Evolutionary conservation across 768 basidiomycete genomes (phyloP), one percentile per base, ranked within the genome.

Genomic region (Mycena belliarum): DNA sequence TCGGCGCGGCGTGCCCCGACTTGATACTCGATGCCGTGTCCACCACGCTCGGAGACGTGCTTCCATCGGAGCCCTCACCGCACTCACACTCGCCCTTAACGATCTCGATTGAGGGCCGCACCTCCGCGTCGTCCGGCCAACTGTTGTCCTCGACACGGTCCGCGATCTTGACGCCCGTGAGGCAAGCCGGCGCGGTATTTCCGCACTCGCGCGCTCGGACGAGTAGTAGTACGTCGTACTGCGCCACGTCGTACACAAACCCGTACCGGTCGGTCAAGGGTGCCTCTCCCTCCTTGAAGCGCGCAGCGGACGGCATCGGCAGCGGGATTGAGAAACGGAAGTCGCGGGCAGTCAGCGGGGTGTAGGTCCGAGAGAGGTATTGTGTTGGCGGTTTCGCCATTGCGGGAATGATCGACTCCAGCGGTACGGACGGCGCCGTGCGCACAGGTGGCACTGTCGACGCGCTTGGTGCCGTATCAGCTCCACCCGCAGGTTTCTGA

Each of bases 111-210:
- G 56, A 65, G 20, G 70, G 70, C 49, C 1, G 56, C 68, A 14
- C 63, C 68, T 69, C 74, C 0, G 70, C 76, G 0, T 85, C 85
- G 37, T 85, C 87, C 10, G 87, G 85, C 85, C 90, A 92, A 26
- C 80, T 84, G 62, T 91, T 87, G 60, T 86, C 85, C 66, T 92
- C 91, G 66, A 84, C 84, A 26, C 90, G 78, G 67, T 94, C 93
- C 2, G 91, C 89, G 56, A 94, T 90, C 76, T 88, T 92, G 57
- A 93, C 87, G 0, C 93, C 93, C 0, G 92, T 94, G 45, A 92
- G 75, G 66, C 90, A 92, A 8, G 91, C 91, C 4, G 93, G 91
- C 0, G 92, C 92, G 0, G 87, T 83, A 63, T 82, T 88, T 45
- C 82, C 77, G 57, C 88, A 91, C 54, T 86, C 86, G 65, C 79